Base-by-base conservation (phyloP, 805 yeast genomes). In the Wickerhamiella parazyma region DNA sequence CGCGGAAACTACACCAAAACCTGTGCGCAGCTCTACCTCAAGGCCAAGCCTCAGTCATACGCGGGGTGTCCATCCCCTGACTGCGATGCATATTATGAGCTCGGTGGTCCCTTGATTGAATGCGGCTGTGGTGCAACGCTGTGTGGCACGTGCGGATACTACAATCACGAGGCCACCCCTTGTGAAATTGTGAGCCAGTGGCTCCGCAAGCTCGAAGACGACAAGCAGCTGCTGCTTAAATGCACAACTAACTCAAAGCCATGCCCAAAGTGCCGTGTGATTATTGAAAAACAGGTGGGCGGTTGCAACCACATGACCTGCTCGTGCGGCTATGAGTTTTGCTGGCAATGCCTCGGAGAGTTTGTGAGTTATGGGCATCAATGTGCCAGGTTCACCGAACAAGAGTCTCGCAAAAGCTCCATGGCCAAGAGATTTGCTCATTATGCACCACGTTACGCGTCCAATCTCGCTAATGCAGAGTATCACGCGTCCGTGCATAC, bases 271-370 rank as follows among this genome's bases (percentile, higher is more conserved):
- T 91, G 98, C 64, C 64, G 65, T 8, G 66, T 85, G 1, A 66
- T 76, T 22, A 91, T 89, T 49, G 96, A 91, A 57, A 86, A 89
- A 55, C 81, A 81, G 57, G 97, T 96, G 18, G 98, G 24, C 8
- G 24, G 98, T 0, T 91, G 98, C 63, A 89, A 89, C 61, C 98
- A 91, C 62, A 89, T 91, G 95, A 71, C 76, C 1, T 91, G 98
- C 60, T 67, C 73, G 46, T 91, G 98, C 60, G 56, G 59, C 10
- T 62, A 73, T 58, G 83, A 87, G 57, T 91, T 86, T 57, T 91
- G 98, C 61, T 91, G 98, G 98, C 76, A 87, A 33, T 91, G 98
- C 61, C 24, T 22, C 12, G 42, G 42, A 12, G 14, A 31, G 6
- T 39, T 35, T 35, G 33, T 39, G 14, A 39, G 21, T 20, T 39